Base-by-base conservation (phyloP, 2,329 filamentous ascomycete genomes). In the Teratosphaeria viscida region DNA sequence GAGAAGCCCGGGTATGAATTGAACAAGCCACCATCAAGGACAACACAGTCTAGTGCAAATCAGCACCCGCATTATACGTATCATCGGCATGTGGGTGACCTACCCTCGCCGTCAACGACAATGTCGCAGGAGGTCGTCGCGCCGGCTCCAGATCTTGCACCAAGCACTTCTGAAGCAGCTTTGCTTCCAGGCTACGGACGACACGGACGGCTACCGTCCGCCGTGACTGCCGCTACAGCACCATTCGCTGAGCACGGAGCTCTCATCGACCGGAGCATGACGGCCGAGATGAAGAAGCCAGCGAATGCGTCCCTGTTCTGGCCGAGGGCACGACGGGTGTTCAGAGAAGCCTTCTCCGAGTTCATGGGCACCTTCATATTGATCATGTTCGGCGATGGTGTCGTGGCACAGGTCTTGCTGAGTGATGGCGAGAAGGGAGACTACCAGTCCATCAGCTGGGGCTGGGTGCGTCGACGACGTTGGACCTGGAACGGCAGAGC, bases 341-440 rank as follows among this genome's bases (percentile, higher is more conserved):
- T 81, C 43, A 78, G 80, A 60, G 84, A 87, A 62, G 80, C 80
- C 1, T 83, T 88, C 64, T 82, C 83, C 1, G 85, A 89, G 65
- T 88, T 88, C 73, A 80, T 86, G 56, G 85, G 85, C 7, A 85
- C 83, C 12, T 85, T 89, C 75, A 79, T 86, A 58, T 72, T 89
- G 62, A 77, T 89, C 60, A 73, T 89, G 49, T 89, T 89, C 66
- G 86, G 86, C 3, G 82, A 89, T 62, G 86, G 70, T 55, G 83
- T 83, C 58, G 84, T 89, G 23, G 86, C 86, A 2, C 87, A 89
- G 70, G 85, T 88, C 0, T 74, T 84, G 0, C 77, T 89, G 12
- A 85, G 82, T 60, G 71, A 64, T 3, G 71, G 67, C 29, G 68
- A 68, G 14, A 81, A 79, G 66, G 81, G 81, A 52, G 70, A 75